Evolutionary conservation across 306 rosid genomes (phyloP).

Genomic region (Sesbania bispinosa): DNA sequence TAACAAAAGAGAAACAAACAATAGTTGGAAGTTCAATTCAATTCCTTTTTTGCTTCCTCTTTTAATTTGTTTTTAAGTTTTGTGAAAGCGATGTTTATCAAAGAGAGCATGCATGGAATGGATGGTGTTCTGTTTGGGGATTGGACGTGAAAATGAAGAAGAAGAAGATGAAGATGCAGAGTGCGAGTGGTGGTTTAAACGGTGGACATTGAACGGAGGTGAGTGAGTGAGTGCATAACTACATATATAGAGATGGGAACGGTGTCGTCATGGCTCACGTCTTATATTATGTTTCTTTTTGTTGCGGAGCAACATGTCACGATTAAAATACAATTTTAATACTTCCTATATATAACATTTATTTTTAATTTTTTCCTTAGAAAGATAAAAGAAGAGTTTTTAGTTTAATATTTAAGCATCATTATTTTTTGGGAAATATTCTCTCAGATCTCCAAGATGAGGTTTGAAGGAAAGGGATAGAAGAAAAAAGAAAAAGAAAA

Average conservation of each 20-base stretch:
- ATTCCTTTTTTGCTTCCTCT: neutral
- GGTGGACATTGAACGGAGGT: too few species aligned
- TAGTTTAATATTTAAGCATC: too few species aligned
- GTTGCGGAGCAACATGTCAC: neutral
- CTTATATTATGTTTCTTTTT: neutral
- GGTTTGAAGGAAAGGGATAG: too few species aligned
- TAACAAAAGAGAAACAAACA: too few species aligned
- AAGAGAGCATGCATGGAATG: neutral
- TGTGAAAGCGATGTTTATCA: neutral
- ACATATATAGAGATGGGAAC: neutral
- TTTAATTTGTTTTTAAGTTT: neutral
- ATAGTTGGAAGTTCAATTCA: neutral
- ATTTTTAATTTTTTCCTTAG: too few species aligned
- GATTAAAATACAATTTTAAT: too few species aligned
- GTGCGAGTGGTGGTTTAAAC: too few species aligned
- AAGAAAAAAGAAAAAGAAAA: too few species aligned
- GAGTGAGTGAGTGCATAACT: neutral
- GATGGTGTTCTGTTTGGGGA: neutral
- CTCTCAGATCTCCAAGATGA: too few species aligned
- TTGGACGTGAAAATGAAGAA: neutral
- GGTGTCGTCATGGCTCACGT: conserved; percentile 34
- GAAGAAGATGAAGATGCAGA: neutral
- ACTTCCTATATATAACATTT: too few species aligned
- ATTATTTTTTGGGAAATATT: too few species aligned
- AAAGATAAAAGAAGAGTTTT: too few species aligned